phyloP scores from a whole-genome alignment of 1,139 yeast genomes.

The Magnusiomyces ingens region DNA sequence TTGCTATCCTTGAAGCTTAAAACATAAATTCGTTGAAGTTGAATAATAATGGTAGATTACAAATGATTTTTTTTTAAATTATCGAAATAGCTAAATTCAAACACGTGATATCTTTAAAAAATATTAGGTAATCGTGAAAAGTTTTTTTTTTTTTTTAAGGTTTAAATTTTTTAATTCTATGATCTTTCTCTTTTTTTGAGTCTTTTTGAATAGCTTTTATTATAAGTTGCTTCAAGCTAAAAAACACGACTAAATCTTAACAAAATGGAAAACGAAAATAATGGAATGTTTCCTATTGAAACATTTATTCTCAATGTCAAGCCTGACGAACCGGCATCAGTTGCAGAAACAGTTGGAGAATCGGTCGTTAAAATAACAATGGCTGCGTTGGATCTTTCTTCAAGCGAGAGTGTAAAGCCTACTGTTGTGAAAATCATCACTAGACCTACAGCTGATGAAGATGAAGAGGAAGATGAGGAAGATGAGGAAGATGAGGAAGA shows the following conservation, averaged over 20 bases:
- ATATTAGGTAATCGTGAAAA: conserved; percentile 2
- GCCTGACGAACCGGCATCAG: conserved; percentile 84
- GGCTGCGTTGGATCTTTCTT: conserved; percentile 83
- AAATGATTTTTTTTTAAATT: too few species aligned
- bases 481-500: conserved; percentile 39
- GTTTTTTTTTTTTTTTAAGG: conserved; percentile 8
- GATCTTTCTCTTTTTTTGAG: too few species aligned
- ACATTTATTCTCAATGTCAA: conserved; percentile 44
- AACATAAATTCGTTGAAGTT: too few species aligned
- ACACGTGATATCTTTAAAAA: background rate
- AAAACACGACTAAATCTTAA: background rate
- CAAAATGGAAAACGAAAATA: background rate
- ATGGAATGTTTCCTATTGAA: conserved; percentile 11
- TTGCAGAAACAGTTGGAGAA: conserved; percentile 53
- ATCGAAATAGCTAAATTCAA: too few species aligned
- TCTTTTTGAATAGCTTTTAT: too few species aligned
- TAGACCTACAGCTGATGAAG: conserved; percentile 22
- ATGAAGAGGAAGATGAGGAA: conserved; percentile 22
- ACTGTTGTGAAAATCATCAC: conserved; percentile 16
- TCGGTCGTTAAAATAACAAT: conserved; percentile 74
- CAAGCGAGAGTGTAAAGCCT: conserved; percentile 45
- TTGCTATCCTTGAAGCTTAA: too few species aligned
- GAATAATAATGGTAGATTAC: too few species aligned
- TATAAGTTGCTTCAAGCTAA: background rate
- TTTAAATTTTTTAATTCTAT: background rate